Conservation (phyloP, 2,329 filamentous ascomycete species). For the Ophiostoma tasmaniense region DNA sequence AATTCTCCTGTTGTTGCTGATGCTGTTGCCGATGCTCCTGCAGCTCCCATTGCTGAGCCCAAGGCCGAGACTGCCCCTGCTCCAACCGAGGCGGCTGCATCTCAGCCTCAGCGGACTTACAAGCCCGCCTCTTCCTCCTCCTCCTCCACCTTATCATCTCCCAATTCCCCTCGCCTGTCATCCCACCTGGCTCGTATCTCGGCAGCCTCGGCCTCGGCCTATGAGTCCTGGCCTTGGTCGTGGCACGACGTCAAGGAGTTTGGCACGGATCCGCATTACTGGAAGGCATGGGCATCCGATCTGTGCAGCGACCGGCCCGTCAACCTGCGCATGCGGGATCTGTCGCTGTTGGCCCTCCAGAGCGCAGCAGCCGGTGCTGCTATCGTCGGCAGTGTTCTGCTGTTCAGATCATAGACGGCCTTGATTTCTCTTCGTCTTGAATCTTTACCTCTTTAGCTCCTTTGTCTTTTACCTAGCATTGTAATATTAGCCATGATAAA, state of each 20-base stretch:
- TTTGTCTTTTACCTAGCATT: conserved; percentile 2
- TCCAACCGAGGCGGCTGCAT: background rate
- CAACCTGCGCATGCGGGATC: conserved; percentile 57
- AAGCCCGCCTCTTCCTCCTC: background rate
- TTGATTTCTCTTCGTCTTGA: too few relatives aligned
- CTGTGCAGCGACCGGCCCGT: conserved; percentile 58
- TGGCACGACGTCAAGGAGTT: conserved; percentile 34
- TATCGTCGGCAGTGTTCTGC: conserved; percentile 12
- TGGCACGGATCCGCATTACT: conserved; percentile 35
- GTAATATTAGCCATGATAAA: conserved; percentile 9
- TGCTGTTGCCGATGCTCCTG: background rate
- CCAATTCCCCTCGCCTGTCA: background rate
- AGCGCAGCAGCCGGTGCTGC: conserved; percentile 56
- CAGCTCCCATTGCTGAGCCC: background rate
- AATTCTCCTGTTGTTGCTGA: background rate
- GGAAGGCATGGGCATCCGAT: conserved; percentile 45
- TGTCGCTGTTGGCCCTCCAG: conserved; percentile 61
- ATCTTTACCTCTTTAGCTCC: background rate
- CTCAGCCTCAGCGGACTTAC: background rate
- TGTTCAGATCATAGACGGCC: background rate
- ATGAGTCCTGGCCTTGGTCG: conserved; percentile 18
- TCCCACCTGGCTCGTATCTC: background rate
- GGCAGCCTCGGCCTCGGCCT: background rate
- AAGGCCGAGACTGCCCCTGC: background rate
- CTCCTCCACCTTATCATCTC: background rate